Conservation (phyloP, 257 asterid genomes). For the Sherardia arvensis region DNA sequence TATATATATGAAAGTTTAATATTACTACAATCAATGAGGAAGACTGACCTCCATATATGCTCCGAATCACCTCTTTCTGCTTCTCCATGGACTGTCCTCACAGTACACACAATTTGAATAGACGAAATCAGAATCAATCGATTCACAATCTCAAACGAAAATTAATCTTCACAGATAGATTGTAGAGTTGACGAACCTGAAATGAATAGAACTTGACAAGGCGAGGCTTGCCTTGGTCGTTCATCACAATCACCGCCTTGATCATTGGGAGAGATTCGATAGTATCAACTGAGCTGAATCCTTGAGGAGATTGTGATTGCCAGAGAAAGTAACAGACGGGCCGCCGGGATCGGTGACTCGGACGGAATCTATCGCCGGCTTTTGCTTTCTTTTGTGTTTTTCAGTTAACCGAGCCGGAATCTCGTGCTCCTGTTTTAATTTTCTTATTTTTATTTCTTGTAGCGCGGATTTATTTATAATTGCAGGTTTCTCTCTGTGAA, state of each 20-base stretch:
- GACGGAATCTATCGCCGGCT: not conserved
- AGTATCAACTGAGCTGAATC: not conserved
- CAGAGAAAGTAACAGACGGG: not conserved
- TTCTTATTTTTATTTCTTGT: not conserved
- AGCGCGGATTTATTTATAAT: not conserved
- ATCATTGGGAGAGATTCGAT: conserved; percentile 39
- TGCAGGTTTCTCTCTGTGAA: not conserved
- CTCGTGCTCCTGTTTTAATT: not conserved
- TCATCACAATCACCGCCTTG: conserved; percentile 82
- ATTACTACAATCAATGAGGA: not conserved
- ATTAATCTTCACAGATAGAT: not conserved
- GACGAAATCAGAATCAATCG: conserved; percentile 10
- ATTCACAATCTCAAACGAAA: not conserved
- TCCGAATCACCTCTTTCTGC: conserved; percentile 83
- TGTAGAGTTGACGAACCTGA: conserved; percentile 35
- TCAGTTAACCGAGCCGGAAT: not conserved
- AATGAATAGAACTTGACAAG: conserved; percentile 76
- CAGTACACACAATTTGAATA: conserved; percentile 8
- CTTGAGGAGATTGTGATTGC: not conserved
- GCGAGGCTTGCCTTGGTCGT: conserved; percentile 91
- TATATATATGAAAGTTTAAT: no score
- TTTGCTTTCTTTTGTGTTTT: not conserved
- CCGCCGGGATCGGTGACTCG: not conserved
- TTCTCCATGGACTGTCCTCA: conserved; percentile 70
- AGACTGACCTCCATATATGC: conserved; percentile 56